A percentile compares a stretch with the other conserved stretches of the same genome.
Evolutionary conservation across 1,139 yeast species (phyloP).

Genomic region (Yamadazyma pseudoaaseri): DNA sequence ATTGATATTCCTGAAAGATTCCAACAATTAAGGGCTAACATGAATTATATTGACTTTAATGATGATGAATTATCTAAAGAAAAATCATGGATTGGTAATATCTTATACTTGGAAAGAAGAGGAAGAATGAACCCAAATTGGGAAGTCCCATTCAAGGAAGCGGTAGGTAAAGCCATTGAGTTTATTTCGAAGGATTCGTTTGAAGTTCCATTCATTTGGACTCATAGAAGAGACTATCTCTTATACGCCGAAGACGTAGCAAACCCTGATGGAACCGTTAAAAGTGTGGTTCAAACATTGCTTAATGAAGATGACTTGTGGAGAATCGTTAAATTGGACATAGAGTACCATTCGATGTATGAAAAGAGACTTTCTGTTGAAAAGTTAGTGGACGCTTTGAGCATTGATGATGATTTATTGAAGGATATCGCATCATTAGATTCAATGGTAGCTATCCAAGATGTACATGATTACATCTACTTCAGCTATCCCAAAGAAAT

Average conservation of each 20-base stretch:
- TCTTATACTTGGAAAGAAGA: conserved; percentile 52
- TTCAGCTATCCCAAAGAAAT: conserved; percentile 78
- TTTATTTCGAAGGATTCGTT: conserved; percentile 75
- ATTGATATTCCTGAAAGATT: conserved; percentile 91
- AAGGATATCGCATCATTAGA: conserved; percentile 59
- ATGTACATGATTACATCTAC: conserved; percentile 77
- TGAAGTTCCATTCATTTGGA: conserved; percentile 97
- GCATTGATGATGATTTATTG: conserved; percentile 55
- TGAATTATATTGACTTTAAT: conserved; percentile 64
- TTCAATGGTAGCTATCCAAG: conserved; percentile 80
- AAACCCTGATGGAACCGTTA: conserved; percentile 43
- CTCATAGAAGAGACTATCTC: conserved; percentile 88
- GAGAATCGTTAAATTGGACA: conserved; percentile 83
- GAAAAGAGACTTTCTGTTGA: conserved; percentile 70
- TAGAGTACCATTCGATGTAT: conserved; percentile 83
- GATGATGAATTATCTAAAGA: conserved; percentile 71
- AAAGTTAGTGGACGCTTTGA: conserved; percentile 55
- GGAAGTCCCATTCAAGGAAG: conserved; percentile 60
- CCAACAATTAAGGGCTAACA: conserved; percentile 68
- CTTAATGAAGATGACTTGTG: conserved; percentile 85
- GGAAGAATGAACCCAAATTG: conserved; percentile 36
- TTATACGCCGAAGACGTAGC: conserved; percentile 56
- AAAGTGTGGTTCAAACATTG: conserved; percentile 50
- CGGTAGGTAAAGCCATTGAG: conserved; percentile 76
- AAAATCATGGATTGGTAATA: conserved; percentile 73